Evolutionary conservation across 192 early-diverging fungal genomes (phyloP), one percentile per base, ranked within the genome.

Genomic region (Entrophospora sp.): DNA sequence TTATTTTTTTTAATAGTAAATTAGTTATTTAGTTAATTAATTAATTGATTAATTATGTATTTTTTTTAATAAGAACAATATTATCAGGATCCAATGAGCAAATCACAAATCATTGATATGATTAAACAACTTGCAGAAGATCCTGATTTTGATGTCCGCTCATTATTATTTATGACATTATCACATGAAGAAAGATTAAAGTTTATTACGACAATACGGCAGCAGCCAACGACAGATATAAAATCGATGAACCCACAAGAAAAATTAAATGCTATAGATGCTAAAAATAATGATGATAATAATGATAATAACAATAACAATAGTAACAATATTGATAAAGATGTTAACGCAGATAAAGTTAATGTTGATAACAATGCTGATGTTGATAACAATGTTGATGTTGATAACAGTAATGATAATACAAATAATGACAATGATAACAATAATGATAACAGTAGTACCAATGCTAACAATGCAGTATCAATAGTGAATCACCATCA

Each of bases 111-210:
- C 22, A 30, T n/a, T 30, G 12, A 37, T 14, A 13, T 66, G 25
- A 55, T 66, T 53, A 13, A 51, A 49, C 22, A 14, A 13, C 37
- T 66, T 32, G 35, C 64, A 14, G 24, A 42, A 42, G 64, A 66
- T 32, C 12, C 9, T 12, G 64, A 66, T 12, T 35, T 53, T 3
- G 51, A 66, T 43, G 64, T 66, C 14, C 46, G 49, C n/a, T 13
- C 13, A 42, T 66, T 66, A 27, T 48, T 66, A 24, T 38, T 49
- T 8, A 2, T 37, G 16, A 16, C 40, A 18, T 31, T 53, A 28
- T 36, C 49, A 27, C 37, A 48, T 20, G 64, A 66, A 53, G 64
- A 66, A 25, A 35, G 35, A 48, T 32, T 44, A n/a, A 22, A 28
- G 25, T 44, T 62, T 18, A 32, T 34, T 46, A 20, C 61, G 3